phyloP scores from a whole-genome alignment of 2,329 filamentous ascomycete genomes.

The Domatiomyces globalis region DNA sequence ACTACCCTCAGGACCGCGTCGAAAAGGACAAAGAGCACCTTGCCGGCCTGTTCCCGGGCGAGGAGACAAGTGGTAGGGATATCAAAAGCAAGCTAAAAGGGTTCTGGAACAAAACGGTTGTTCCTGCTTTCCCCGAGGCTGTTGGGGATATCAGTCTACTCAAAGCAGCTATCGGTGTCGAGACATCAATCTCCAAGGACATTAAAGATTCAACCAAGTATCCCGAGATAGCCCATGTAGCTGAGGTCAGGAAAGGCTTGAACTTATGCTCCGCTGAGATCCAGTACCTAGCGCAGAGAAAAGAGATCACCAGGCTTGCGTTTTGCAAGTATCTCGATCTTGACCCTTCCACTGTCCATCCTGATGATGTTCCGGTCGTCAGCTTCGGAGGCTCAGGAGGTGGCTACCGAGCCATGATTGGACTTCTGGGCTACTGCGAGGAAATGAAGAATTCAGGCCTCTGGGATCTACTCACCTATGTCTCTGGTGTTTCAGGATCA shows the following conservation, averaged over 20 bases:
- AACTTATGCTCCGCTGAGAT: conserved; percentile 4
- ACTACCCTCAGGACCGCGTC: conserved; percentile 2
- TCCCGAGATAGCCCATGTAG: conserved; percentile 5
- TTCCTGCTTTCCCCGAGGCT: conserved; percentile 9
- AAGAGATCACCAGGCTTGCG: conserved; percentile 3
- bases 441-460: conserved; percentile 7
- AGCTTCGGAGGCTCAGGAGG: conserved; percentile 8
- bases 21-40: conserved; percentile 1
- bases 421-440: conserved; percentile 7
- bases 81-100: conserved; percentile 7
- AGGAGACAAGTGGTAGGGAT: not conserved
- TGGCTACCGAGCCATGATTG: conserved; percentile 9
- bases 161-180: conserved; percentile 7
- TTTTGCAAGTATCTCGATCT: conserved; percentile 8
- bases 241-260: conserved; percentile 4
- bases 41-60: not conserved
- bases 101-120: conserved; percentile 11
- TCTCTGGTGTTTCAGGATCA: conserved; percentile 7
- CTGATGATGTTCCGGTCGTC: conserved; percentile 9
- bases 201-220: conserved; percentile 4
- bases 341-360: conserved; percentile 5
- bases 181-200: conserved; percentile 6
- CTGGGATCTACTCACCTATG: conserved; percentile 9
- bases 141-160: conserved; percentile 7
- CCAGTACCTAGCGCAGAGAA: conserved; percentile 3